phyloP scores from a whole-genome alignment of 2,329 filamentous ascomycete species.

The Aspergillus fumigatiaffinis region DNA sequence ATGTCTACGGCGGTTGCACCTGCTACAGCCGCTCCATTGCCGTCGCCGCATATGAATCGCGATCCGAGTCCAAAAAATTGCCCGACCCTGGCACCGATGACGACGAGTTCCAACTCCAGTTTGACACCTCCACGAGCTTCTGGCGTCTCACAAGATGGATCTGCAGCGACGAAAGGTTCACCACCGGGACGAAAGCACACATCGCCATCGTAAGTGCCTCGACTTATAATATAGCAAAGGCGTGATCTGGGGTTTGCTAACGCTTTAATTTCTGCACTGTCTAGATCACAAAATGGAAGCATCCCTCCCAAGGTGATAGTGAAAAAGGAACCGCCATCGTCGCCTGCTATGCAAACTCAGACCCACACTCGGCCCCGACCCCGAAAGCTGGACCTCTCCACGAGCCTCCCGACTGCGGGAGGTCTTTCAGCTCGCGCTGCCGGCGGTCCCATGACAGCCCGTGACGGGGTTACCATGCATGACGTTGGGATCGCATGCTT shows the following conservation, averaged over 20 bases:
- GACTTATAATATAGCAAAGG: neutral
- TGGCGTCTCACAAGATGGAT: conserved; percentile 31
- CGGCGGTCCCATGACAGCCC: conserved; percentile 64
- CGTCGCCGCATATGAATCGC: conserved; percentile 41
- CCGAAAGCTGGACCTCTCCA: conserved; percentile 44
- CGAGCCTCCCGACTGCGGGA: conserved; percentile 42
- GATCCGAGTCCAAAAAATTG: conserved; percentile 44
- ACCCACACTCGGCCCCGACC: conserved; percentile 48
- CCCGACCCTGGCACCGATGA: conserved; percentile 38
- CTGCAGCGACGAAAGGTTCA: conserved; percentile 28
- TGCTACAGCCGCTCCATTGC: conserved; percentile 41
- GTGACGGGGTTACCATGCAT: conserved; percentile 78
- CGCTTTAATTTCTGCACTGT: neutral
- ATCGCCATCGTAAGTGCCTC: conserved; percentile 47
- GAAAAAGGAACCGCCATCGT: conserved; percentile 86
- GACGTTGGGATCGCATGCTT: conserved; percentile 92
- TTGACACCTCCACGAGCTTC: conserved; percentile 32
- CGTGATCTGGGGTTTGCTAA: conserved; percentile 9
- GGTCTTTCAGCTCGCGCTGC: conserved; percentile 63
- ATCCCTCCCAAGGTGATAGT: conserved; percentile 77
- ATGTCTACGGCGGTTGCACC: conserved; percentile 50
- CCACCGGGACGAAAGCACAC: conserved; percentile 36
- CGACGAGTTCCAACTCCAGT: conserved; percentile 28
- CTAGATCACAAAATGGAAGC: conserved; percentile 42
- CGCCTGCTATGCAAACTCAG: conserved; percentile 68